Evolutionary conservation across 768 basidiomycete genomes (phyloP), one percentile per base, ranked within the genome.

Genomic region (Infundibulicybe gibba): DNA sequence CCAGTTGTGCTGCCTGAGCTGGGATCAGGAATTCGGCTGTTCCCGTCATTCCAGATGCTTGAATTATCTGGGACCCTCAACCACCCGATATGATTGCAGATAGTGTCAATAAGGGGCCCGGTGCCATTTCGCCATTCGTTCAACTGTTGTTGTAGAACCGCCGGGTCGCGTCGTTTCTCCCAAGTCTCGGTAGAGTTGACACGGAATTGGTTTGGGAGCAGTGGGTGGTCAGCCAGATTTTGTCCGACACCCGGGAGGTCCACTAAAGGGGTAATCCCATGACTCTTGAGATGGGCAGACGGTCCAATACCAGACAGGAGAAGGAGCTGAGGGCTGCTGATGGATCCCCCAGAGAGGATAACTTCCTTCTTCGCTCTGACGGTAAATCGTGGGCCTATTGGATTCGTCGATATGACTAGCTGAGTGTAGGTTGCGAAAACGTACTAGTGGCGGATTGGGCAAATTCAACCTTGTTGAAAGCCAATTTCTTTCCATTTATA

Each of bases 1-100:
- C 68, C 49, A 0, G 68, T 45, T n/a, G 54, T 55, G 9, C 63
- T 61, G 0, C 74, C 72, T 19, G 68, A 50, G 1, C 68, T 49
- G 31, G 72, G 70, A 49, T 73, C 71, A 3, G 52, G 46, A 21
- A 56, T 54, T 13, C 46, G 51, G 25, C 25, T 3, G 9, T 30
- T 30, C 19, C 48, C 41, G 9, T 45, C 52, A 11, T 63, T 37
- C 41, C 67, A 62, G 21, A 71, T 57, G 3, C 64, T 43, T 2
- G 65, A 52, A 37, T 66, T 55, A 1, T 44, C 33, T 3, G 63
- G 60, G 21, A 74, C 37, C 8, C 64, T 55, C 10, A 65, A 32
- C 37, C 56, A 65, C 0, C 67, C 69, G 5, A 61, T 49, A 11
- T 45, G 32, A 41, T 34, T 58, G 44, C 49, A 48, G 21, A 54